phyloP scores from a whole-genome alignment of 2,329 filamentous ascomycete species.

The Elsinoe fawcettii region DNA sequence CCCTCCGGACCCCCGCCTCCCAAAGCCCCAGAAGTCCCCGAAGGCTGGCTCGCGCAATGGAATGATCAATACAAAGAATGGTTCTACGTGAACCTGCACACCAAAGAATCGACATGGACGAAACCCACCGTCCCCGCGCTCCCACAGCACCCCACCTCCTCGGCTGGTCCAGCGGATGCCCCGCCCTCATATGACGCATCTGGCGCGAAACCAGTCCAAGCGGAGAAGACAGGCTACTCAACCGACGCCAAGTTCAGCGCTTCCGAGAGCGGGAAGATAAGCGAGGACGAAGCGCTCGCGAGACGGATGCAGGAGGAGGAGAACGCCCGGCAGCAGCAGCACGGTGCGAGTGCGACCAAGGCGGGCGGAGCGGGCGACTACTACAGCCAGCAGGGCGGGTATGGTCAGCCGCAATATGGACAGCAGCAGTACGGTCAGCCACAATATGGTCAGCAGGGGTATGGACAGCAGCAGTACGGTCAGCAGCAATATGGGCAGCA shows the following conservation, averaged over 20 bases:
- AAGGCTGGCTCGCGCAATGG: constrained; percentile 79
- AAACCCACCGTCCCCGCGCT: constrained; percentile 64
- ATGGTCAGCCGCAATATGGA: constrained; percentile 26
- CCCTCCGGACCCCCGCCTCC: constrained; percentile 47
- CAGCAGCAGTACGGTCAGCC: constrained; percentile 29
- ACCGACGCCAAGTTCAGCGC: not conserved
- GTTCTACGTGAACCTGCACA: constrained; percentile 87
- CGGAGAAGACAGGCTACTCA: constrained; percentile 35
- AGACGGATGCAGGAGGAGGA: constrained; percentile 77
- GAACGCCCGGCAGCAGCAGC: constrained; percentile 46
- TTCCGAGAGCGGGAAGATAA: constrained; percentile 30
- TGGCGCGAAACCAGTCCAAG: constrained; percentile 30
- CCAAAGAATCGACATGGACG: constrained; percentile 87
- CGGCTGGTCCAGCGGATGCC: constrained; percentile 33
- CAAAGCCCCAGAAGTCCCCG: constrained; percentile 61
- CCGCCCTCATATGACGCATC: constrained; percentile 55
- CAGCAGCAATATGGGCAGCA: constrained; percentile 22
- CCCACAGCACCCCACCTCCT: constrained; percentile 25
- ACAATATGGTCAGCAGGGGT: constrained; percentile 21
- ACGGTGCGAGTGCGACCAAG: constrained; percentile 27
- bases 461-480: constrained; percentile 21
- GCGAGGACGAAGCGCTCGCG: constrained; percentile 67
- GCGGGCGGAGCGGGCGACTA: constrained; percentile 41
- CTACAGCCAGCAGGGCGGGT: constrained; percentile 31
- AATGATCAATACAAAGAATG: constrained; percentile 86